Conservation (phyloP, 345 rosid species). For the Salix suchowensis region DNA sequence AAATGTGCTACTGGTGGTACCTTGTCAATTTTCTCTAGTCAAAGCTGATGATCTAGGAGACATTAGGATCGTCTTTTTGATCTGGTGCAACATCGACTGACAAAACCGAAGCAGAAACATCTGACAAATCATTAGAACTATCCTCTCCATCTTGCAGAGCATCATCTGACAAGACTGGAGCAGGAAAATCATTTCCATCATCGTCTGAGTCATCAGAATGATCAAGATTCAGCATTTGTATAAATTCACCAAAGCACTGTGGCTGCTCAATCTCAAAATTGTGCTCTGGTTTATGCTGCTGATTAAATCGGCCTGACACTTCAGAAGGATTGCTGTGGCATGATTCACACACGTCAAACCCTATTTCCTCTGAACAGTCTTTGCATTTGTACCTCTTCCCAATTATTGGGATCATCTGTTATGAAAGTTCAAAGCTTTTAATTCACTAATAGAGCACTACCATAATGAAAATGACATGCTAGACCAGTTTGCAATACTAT, state of each 20-base stretch:
- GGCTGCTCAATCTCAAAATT: conserved; percentile 5
- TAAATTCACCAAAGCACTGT: neutral
- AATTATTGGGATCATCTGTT: conserved; percentile 6
- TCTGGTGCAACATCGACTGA: neutral
- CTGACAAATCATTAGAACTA: neutral
- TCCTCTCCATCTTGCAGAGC: neutral
- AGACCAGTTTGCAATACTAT: neutral
- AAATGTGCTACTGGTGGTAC: neutral
- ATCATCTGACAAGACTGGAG: neutral
- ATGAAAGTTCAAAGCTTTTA: neutral
- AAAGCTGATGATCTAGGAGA: neutral
- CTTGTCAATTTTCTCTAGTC: neutral
- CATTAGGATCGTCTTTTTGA: neutral
- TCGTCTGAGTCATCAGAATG: conserved; percentile 2
- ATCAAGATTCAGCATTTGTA: neutral
- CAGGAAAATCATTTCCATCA: neutral
- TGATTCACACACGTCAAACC: conserved; percentile 9
- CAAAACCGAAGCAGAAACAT: neutral
- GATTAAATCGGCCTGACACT: conserved; percentile 9
- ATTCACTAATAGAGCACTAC: neutral
- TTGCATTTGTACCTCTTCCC: conserved; percentile 14
- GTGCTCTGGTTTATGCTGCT: conserved; percentile 14
- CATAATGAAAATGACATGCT: neutral
- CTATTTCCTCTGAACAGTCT: conserved; percentile 10
- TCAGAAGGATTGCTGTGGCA: conserved; percentile 7